A percentile compares a stretch with the other conserved stretches of the same genome.
These are phyloP conservation scores for Hansenula anomala DNA, from an alignment of 1,139 yeast species.

Conservation along the genomic window DNA sequence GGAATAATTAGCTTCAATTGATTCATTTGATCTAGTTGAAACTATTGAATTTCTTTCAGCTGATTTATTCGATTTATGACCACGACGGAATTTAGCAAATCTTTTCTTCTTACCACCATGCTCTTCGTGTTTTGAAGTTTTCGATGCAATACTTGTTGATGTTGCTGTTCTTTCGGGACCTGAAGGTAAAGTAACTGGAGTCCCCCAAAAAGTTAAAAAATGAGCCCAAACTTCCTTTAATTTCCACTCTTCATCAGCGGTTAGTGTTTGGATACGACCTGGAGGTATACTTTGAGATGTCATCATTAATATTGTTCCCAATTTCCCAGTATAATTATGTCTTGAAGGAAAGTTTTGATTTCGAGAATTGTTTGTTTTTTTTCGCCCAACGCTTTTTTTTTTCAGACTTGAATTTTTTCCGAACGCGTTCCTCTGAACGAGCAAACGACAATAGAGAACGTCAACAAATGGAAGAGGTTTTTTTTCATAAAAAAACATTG, in stretches of 20 bases:
- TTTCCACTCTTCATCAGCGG: constrained; percentile 56
- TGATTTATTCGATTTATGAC: constrained; percentile 9
- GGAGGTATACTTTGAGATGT: constrained; percentile 19
- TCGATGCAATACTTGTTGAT: constrained; percentile 19
- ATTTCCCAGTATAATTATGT: background rate
- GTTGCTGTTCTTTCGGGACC: constrained; percentile 9
- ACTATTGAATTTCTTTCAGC: constrained; percentile 13
- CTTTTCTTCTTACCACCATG: constrained; percentile 22
- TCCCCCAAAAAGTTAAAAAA: constrained; percentile 56
- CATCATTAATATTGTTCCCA: constrained; percentile 9
- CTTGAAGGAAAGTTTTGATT: background rate
- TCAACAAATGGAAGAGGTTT: too few relatives aligned
- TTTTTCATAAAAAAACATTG: too few relatives aligned
- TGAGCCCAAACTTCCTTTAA: constrained; percentile 78
- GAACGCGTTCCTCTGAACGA: too few relatives aligned
- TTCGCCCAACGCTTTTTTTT: too few relatives aligned
- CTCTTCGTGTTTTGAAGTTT: constrained; percentile 10
- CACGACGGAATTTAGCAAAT: constrained; percentile 22
- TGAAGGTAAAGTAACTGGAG: constrained; percentile 38
- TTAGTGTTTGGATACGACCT: constrained; percentile 59
- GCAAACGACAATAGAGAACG: too few relatives aligned
- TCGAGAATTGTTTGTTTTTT: too few relatives aligned
- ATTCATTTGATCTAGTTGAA: constrained; percentile 23
- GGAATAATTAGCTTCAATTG: constrained; percentile 23
- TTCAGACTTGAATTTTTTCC: too few relatives aligned